Percentiles rank a stretch among this genome's conserved stretches.
These are phyloP conservation scores for Ophiostoma himal-ulmi DNA, from an alignment of 2,329 filamentous ascomycete genomes.

Conservation along the genomic window DNA sequence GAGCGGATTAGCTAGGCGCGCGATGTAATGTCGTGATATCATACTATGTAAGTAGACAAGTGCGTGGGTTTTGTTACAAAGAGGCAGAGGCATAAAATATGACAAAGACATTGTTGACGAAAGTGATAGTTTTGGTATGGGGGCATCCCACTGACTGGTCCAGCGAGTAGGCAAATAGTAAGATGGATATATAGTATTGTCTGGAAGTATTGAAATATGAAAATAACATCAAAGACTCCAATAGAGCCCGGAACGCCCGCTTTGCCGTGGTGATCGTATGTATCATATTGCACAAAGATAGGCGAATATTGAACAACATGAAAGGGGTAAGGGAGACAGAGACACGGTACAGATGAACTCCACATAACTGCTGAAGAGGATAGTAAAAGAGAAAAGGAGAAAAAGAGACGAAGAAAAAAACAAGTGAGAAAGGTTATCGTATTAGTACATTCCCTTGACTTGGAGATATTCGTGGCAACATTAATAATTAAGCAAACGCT, in stretches of 20 bases:
- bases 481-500: slow-evolving; percentile 2
- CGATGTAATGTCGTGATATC: background rate
- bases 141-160: background rate
- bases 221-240: background rate
- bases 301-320: background rate
- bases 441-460: slow-evolving; percentile 4
- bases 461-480: background rate
- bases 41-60: background rate
- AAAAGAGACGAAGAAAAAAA: background rate
- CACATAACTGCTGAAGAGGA: background rate
- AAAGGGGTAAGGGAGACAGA: slow-evolving; percentile 8
- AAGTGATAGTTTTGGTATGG: background rate
- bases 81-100: background rate
- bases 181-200: background rate
- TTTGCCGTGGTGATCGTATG: background rate
- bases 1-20: background rate
- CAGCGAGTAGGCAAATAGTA: background rate
- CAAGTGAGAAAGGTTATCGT: background rate
- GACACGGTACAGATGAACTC: background rate
- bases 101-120: background rate
- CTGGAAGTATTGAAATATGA: background rate
- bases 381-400: background rate
- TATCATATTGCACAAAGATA: background rate
- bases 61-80: background rate
- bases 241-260: background rate